Percentiles rank a stretch among this genome's conserved stretches.
Conservation (phyloP, 441 rosid genomes). For the Arabidopsis hybrid region DNA sequence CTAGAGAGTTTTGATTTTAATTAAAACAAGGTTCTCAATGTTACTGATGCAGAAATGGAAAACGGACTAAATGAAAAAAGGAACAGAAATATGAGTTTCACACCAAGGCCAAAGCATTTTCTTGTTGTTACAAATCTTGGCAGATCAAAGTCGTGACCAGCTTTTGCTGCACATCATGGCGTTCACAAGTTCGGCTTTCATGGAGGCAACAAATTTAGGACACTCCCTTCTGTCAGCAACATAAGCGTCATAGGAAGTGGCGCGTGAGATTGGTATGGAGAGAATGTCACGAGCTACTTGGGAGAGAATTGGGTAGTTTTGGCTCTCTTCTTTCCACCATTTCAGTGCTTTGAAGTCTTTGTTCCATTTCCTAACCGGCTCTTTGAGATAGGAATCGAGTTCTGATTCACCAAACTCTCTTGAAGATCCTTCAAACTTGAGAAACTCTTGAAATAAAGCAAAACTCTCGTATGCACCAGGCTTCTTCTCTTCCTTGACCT, state of each 20-base stretch:
- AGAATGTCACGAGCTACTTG: slow-evolving; percentile 39
- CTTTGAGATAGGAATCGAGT: slow-evolving; percentile 30
- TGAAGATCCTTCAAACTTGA: slow-evolving; percentile 31
- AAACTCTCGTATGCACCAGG: slow-evolving; percentile 28
- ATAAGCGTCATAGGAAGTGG: slow-evolving; percentile 27
- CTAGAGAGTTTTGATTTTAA: background rate
- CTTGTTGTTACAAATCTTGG: slow-evolving; percentile 11
- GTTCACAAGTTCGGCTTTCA: slow-evolving; percentile 28
- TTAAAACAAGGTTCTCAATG: background rate
- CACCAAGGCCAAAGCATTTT: background rate
- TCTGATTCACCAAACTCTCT: slow-evolving; percentile 27
- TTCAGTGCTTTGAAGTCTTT: slow-evolving; percentile 32
- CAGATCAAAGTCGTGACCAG: slow-evolving; percentile 29
- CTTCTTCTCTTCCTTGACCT: slow-evolving; percentile 7
- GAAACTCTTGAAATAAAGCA: slow-evolving; percentile 32
- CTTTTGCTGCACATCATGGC: slow-evolving; percentile 42
- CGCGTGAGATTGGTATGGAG: slow-evolving; percentile 36
- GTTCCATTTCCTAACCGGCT: slow-evolving; percentile 35
- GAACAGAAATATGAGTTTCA: background rate
- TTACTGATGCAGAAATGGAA: background rate
- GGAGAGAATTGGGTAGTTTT: slow-evolving; percentile 35
- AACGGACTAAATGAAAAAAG: background rate
- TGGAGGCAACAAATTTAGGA: slow-evolving; percentile 23
- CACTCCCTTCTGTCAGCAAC: slow-evolving; percentile 20
- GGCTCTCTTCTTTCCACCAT: slow-evolving; percentile 34